Percentiles rank a stretch among this genome's conserved stretches.
Evolutionary conservation across 352 stramenopile genomes (phyloP).

Genomic region (Phytopythium kandeliae): DNA sequence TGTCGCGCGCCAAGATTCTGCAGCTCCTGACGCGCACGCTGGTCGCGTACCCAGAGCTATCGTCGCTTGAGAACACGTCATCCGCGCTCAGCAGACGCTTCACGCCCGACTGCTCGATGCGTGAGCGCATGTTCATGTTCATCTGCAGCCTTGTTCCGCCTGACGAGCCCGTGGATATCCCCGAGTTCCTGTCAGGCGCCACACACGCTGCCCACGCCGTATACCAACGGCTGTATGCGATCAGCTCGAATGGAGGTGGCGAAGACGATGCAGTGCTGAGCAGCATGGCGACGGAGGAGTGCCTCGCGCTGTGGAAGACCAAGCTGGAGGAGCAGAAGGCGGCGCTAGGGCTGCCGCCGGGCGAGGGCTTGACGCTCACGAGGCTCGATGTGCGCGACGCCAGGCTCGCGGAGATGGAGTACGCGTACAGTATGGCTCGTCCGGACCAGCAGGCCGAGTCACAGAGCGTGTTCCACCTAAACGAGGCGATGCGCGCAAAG

Average conservation of each 20-base stretch:
- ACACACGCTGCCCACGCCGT: slow-evolving; percentile 23
- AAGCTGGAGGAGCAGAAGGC: slow-evolving; percentile 15
- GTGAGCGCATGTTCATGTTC: slow-evolving; percentile 43
- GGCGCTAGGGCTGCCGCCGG: slow-evolving; percentile 11
- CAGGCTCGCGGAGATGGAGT: slow-evolving; percentile 23
- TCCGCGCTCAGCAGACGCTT: slow-evolving; percentile 26
- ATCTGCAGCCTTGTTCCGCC: slow-evolving; percentile 32
- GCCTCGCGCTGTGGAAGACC: slow-evolving; percentile 16
- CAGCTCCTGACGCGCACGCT: slow-evolving; percentile 30
- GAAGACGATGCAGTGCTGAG: neutral
- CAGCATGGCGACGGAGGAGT: slow-evolving; percentile 16
- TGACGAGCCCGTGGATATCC: slow-evolving; percentile 34
- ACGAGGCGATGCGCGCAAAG: slow-evolving; percentile 32
- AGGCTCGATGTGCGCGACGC: slow-evolving; percentile 22
- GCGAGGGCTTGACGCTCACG: slow-evolving; percentile 18
- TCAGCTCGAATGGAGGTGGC: neutral
- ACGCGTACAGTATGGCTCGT: slow-evolving; percentile 20
- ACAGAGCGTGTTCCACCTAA: slow-evolving; percentile 31
- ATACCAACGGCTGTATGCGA: slow-evolving; percentile 15
- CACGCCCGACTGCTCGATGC: slow-evolving; percentile 12
- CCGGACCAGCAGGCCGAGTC: slow-evolving; percentile 17
- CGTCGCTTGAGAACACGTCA: slow-evolving; percentile 20
- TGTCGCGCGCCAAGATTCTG: slow-evolving; percentile 31
- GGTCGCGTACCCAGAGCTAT: slow-evolving; percentile 31
- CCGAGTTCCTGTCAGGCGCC: slow-evolving; percentile 29